A percentile compares a stretch with the other conserved stretches of the same genome.
These are phyloP conservation scores for Fusarium papillatum DNA, from an alignment of 2,329 filamentous ascomycete genomes.

Conservation along the genomic window DNA sequence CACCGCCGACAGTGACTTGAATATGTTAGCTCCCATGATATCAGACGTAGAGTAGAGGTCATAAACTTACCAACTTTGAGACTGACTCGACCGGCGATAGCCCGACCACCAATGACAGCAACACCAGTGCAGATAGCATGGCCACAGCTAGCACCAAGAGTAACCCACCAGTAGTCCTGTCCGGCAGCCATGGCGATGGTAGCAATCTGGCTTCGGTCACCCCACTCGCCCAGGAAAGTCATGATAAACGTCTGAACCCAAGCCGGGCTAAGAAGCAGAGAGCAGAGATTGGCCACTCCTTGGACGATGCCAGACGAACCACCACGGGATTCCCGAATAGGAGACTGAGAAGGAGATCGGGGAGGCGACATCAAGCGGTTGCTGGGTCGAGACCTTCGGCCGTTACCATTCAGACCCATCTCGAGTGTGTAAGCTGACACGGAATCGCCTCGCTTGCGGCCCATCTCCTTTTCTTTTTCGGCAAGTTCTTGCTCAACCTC, in stretches of 20 bases:
- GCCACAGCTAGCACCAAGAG: slow-evolving; percentile 86
- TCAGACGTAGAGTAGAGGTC: too few relatives aligned
- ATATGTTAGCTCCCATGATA: slow-evolving; percentile 36
- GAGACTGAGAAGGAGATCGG: slow-evolving; percentile 84
- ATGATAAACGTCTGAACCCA: slow-evolving; percentile 99
- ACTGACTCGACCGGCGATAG: slow-evolving; percentile 94
- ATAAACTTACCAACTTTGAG: slow-evolving; percentile 89
- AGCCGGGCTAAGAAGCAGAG: slow-evolving; percentile 90
- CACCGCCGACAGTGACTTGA: slow-evolving; percentile 91
- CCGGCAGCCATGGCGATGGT: slow-evolving; percentile 99
- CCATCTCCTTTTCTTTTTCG: slow-evolving; percentile 88
- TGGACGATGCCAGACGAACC: slow-evolving; percentile 58
- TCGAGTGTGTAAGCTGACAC: slow-evolving; percentile 84
- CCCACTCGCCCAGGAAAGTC: slow-evolving; percentile 99
- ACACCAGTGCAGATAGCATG: slow-evolving; percentile 92
- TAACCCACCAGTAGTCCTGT: slow-evolving; percentile 99
- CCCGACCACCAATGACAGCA: slow-evolving; percentile 91
- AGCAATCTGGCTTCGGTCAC: slow-evolving; percentile 96
- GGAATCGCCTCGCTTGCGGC: slow-evolving; percentile 71
- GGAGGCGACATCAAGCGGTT: slow-evolving; percentile 85
- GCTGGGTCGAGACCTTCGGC: slow-evolving; percentile 78
- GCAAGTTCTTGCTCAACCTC: slow-evolving; percentile 95
- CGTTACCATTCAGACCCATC: slow-evolving; percentile 73
- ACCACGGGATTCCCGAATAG: slow-evolving; percentile 71
- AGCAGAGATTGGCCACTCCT: slow-evolving; percentile 88